Evolutionary conservation across 805 yeast genomes (phyloP).

Genomic region (Candida patagonica): DNA sequence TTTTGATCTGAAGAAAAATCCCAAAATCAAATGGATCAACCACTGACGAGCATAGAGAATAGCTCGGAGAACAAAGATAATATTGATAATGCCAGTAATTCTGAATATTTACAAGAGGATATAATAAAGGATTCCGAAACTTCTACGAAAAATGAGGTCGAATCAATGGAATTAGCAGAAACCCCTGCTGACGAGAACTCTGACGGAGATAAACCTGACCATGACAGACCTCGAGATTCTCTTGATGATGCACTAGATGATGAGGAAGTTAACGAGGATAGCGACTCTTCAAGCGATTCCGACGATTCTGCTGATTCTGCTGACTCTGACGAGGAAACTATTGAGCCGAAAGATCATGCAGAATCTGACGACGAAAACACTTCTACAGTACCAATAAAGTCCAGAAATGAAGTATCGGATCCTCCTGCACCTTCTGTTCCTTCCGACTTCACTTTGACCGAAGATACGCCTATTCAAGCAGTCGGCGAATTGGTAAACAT

Average conservation of each 20-base stretch:
- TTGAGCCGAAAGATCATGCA: constrained; percentile 5
- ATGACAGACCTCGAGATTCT: constrained; percentile 7
- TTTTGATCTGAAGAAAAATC: too few species aligned
- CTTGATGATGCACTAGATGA: constrained; percentile 15
- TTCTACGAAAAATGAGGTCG: too few species aligned
- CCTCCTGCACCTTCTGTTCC: constrained; percentile 65
- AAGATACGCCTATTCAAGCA: constrained; percentile 55
- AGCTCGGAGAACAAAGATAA: too few species aligned
- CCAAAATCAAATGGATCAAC: too few species aligned
- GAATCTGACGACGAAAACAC: constrained; percentile 19
- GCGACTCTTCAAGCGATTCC: constrained; percentile 17
- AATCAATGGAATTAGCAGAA: too few species aligned
- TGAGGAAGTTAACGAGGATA: constrained; percentile 7
- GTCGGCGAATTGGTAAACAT: constrained; percentile 62
- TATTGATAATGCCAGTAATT: too few species aligned
- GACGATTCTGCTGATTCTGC: constrained; percentile 21
- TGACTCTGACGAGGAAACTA: constrained; percentile 8
- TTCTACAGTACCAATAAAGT: constrained; percentile 52
- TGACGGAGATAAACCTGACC: not conserved
- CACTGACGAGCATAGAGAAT: too few species aligned
- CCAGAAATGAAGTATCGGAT: constrained; percentile 67
- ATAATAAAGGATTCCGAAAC: too few species aligned
- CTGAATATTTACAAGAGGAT: too few species aligned
- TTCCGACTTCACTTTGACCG: constrained; percentile 48
- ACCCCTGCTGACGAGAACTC: too few species aligned